Conservation (phyloP, 371 early-diverging fungal genomes). For the Mortierella sp. region DNA sequence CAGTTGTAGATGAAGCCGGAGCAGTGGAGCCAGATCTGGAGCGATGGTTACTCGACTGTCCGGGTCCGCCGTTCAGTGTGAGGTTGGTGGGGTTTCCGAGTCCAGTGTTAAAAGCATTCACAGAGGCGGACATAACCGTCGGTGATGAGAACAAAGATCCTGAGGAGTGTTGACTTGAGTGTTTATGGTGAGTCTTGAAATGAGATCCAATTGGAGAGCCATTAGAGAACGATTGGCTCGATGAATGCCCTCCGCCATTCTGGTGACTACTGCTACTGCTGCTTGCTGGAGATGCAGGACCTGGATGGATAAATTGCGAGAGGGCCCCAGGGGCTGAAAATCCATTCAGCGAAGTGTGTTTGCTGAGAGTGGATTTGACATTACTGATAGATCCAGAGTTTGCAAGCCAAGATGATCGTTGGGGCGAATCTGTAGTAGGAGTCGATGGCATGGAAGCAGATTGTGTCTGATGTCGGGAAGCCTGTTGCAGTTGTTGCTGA, state of each 20-base stretch:
- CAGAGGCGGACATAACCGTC: conserved; percentile 51
- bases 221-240: conserved; percentile 20
- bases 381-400: conserved; percentile 53
- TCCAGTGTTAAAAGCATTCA: conserved; percentile 49
- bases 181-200: conserved; percentile 48
- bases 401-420: conserved; percentile 47
- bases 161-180: conserved; percentile 45
- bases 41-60: not conserved
- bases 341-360: conserved; percentile 40
- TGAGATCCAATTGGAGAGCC: conserved; percentile 16
- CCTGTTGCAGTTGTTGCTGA: conserved; percentile 17
- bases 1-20: conserved; percentile 1
- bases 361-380: conserved; percentile 36
- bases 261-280: conserved; percentile 2
- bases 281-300: conserved; percentile 34
- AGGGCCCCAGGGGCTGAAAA: conserved; percentile 53
- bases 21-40: conserved; percentile 6
- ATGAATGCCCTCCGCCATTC: conserved; percentile 13
- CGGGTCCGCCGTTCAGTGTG: conserved; percentile 30
- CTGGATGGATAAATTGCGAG: conserved; percentile 56
- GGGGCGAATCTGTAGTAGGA: conserved; percentile 25
- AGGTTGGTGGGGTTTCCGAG: conserved; percentile 42
- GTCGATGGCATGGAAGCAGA: conserved; percentile 33
- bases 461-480: conserved; percentile 14
- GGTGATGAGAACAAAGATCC: conserved; percentile 49